phyloP scores from a whole-genome alignment of 2,329 filamentous ascomycete species.

The Ceratocystis albifundus region DNA sequence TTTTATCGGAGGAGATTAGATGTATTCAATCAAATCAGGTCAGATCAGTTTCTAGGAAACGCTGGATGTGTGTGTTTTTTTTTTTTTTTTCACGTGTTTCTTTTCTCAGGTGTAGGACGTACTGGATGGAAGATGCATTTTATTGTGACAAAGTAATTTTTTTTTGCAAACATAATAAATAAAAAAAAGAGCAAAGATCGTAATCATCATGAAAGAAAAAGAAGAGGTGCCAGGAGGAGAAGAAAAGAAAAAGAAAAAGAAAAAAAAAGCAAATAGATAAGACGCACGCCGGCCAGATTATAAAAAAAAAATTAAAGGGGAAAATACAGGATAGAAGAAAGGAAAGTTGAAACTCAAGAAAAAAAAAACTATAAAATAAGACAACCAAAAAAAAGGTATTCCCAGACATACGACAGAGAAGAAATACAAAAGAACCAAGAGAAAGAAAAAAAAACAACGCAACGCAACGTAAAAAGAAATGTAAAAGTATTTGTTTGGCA shows the following conservation, averaged over 20 bases:
- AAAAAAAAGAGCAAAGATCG: constrained; percentile 23
- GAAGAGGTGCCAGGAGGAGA: too few species aligned
- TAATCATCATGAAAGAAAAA: constrained; percentile 23
- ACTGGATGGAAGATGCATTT: constrained; percentile 14
- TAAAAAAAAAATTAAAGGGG: constrained; percentile 15
- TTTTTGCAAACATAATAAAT: constrained; percentile 16
- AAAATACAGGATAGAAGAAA: constrained; percentile 14
- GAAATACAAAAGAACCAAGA: too few species aligned
- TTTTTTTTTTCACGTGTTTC: too few species aligned
- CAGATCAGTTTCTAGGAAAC: too few species aligned
- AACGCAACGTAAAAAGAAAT: too few species aligned
- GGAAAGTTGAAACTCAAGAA: constrained; percentile 13
- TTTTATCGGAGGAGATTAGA: too few species aligned
- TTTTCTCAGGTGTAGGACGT: too few species aligned
- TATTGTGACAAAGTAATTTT: constrained; percentile 18
- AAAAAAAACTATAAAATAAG: constrained; percentile 12
- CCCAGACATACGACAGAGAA: neutral
- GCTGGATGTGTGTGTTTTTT: too few species aligned
- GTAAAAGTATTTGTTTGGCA: too few species aligned
- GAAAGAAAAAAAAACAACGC: neutral
- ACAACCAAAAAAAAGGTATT: constrained; percentile 17
- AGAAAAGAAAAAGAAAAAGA: constrained; percentile 22
- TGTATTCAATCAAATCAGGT: too few species aligned
- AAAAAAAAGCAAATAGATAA: constrained; percentile 8
- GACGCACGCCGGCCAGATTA: constrained; percentile 15